These are phyloP conservation scores for Dunaliella primolecta DNA, from an alignment of 139 green algal genomes.

Conservation along the genomic window DNA sequence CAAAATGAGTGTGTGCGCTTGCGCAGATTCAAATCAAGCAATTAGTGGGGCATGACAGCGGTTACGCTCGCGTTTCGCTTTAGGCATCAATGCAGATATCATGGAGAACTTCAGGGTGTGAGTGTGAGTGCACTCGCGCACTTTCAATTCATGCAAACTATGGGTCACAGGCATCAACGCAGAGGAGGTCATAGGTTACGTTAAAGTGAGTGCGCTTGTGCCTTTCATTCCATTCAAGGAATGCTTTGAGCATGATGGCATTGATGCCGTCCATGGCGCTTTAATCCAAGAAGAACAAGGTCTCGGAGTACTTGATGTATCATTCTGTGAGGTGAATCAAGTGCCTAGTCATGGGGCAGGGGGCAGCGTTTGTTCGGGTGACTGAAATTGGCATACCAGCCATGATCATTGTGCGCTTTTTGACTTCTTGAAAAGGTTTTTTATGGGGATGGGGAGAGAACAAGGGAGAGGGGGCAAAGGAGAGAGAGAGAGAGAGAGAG, in stretches of 20 bases:
- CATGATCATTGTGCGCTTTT: too few relatives aligned
- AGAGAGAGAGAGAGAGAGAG: too few relatives aligned
- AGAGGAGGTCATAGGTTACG: neutral
- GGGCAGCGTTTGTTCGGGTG: too few relatives aligned
- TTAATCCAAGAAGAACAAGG: too few relatives aligned
- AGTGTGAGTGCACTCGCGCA: conserved; percentile 44
- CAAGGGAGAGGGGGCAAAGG: too few relatives aligned
- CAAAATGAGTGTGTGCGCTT: too few relatives aligned
- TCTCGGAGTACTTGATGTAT: too few relatives aligned
- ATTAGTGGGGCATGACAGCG: conserved; percentile 49
- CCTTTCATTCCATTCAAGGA: neutral
- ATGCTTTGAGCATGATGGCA: neutral
- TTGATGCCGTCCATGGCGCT: neutral
- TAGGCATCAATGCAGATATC: conserved; percentile 59
- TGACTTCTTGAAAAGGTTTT: too few relatives aligned
- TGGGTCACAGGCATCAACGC: conserved; percentile 8
- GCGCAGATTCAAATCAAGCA: conserved; percentile 33
- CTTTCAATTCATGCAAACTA: conserved; percentile 2
- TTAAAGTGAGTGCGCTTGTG: neutral
- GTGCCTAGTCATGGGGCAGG: too few relatives aligned
- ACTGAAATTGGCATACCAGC: too few relatives aligned
- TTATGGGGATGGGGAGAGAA: too few relatives aligned
- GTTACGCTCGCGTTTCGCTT: conserved; percentile 53
- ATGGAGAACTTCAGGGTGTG: conserved; percentile 51
- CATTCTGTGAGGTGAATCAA: too few relatives aligned